Base-by-base conservation (phyloP, 768 basidiomycete genomes). In the Rhizopogon roseolus region DNA sequence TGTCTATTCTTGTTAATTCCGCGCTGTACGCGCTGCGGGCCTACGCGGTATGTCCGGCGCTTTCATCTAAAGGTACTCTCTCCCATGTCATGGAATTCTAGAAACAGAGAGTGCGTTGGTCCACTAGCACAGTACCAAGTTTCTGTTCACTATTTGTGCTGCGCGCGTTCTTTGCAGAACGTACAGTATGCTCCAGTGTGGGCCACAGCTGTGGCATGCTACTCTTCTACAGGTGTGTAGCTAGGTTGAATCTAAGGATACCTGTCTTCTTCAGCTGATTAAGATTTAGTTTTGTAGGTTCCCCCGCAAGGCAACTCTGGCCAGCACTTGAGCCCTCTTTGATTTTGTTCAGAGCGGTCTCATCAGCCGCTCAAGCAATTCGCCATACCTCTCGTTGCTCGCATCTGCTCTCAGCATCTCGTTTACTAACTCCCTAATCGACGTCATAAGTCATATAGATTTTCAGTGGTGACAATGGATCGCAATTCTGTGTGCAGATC, bases 201-300 rank as follows among this genome's bases (percentile, higher is more conserved):
- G 63, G 32, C 49, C 60, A 13, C 27, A 57, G 6, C 60, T 66
- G 39, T 74, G 66, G 65, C 66, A 75, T 43, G 63, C 63, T 37
- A 52, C 60, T 17, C 38, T 66, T 28, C 62, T 75, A 9, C 72
- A 73, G 59, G 75, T 75, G 59, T 36, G 22, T 19, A 36, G 41
- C 62, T 61, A 25, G 49, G 44, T 41, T 32, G n/a, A 22, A 34
- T 41, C 38, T 6, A 16, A 8, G 34, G 22, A 48, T 48, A 10
- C 5, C 8, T 1, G 36, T 36, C 32, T 34, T 46, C 45, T 9
- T 10, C 19, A 50, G 28, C 39, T 37, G 19, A 17, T 6, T 51
- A 39, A 44, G 39, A 38, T 56, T 62, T 16, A 60, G 34, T 9
- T 48, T 28, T 61, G 66, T 56, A 73, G 74, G 13, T 58, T 68